These are phyloP conservation scores for Pythium grandisporangium DNA, from an alignment of 352 stramenopile species.

Conservation along the genomic window DNA sequence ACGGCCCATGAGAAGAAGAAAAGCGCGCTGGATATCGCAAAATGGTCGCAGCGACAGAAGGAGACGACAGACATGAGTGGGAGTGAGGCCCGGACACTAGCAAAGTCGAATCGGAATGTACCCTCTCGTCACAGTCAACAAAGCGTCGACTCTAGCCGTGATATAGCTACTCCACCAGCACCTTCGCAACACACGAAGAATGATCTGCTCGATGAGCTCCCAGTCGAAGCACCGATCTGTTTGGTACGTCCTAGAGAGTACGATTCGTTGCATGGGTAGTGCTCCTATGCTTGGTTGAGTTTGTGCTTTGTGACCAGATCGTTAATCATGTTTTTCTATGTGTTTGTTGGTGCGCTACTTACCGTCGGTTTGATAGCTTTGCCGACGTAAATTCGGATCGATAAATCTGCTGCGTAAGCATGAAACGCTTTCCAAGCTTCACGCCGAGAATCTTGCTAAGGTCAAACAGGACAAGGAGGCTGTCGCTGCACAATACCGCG, in stretches of 20 bases:
- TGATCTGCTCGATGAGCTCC: slow-evolving; percentile 28
- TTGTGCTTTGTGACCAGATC: too few species aligned
- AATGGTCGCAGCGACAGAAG: slow-evolving; percentile 65
- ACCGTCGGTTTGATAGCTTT: slow-evolving; percentile 32
- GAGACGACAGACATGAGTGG: slow-evolving; percentile 14
- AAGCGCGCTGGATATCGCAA: slow-evolving; percentile 69
- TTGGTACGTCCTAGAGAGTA: too few species aligned
- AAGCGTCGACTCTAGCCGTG: neutral
- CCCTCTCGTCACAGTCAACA: neutral
- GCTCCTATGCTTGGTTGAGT: too few species aligned
- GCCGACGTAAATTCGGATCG: slow-evolving; percentile 70
- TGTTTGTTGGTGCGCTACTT: too few species aligned
- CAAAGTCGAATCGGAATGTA: too few species aligned
- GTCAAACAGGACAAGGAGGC: slow-evolving; percentile 63
- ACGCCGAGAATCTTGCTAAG: slow-evolving; percentile 68
- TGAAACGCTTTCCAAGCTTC: slow-evolving; percentile 66
- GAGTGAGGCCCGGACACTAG: too few species aligned
- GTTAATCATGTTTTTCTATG: too few species aligned
- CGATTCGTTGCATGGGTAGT: too few species aligned
- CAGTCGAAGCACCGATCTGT: slow-evolving; percentile 64
- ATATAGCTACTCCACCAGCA: slow-evolving; percentile 1
- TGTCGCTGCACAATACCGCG: slow-evolving; percentile 44
- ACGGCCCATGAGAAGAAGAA: slow-evolving; percentile 52
- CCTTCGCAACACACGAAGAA: slow-evolving; percentile 3
- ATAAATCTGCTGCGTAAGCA: slow-evolving; percentile 70